Evolutionary conservation across 805 yeast genomes (phyloP).

Genomic region (Kodamaea jinghongensis): DNA sequence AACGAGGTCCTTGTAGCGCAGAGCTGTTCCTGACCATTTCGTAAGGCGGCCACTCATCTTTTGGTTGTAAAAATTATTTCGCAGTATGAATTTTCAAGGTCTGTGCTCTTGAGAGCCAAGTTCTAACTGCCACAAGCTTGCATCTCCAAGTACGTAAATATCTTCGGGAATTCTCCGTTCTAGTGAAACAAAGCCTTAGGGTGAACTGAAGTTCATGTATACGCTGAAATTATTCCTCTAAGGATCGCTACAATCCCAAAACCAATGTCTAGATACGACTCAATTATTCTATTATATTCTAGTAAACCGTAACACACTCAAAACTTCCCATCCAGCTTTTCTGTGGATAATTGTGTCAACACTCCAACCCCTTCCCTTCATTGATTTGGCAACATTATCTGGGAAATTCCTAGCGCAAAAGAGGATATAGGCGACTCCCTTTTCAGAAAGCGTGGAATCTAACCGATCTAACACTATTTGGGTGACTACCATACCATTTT

Average conservation of each 20-base stretch:
- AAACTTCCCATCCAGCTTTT: constrained; percentile 95
- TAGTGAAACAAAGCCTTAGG: too few species aligned
- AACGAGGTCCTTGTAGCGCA: constrained; percentile 24
- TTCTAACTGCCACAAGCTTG: too few species aligned
- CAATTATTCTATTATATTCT: constrained; percentile 6
- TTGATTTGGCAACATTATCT: constrained; percentile 47
- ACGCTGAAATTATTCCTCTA: too few species aligned
- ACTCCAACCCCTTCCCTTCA: constrained; percentile 52
- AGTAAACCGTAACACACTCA: constrained; percentile 67
- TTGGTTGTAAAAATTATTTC: background rate
- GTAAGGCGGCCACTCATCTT: constrained; percentile 17
- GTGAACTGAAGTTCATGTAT: too few species aligned
- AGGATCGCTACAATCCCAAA: too few species aligned
- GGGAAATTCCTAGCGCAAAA: constrained; percentile 94
- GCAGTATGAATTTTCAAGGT: too few species aligned
- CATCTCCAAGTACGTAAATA: too few species aligned
- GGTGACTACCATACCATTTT: constrained; percentile 87
- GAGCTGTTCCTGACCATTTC: constrained; percentile 34
- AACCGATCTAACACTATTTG: constrained; percentile 55
- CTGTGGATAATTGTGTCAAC: constrained; percentile 56
- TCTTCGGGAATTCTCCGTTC: too few species aligned
- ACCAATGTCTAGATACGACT: too few species aligned
- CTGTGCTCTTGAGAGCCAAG: background rate
- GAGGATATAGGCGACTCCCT: constrained; percentile 81
- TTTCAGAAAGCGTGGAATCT: constrained; percentile 46